Percentiles rank a stretch among this genome's conserved stretches.
Evolutionary conservation across 148 eudicot genomes (phyloP).

Genomic region (Bassia scoparia): DNA sequence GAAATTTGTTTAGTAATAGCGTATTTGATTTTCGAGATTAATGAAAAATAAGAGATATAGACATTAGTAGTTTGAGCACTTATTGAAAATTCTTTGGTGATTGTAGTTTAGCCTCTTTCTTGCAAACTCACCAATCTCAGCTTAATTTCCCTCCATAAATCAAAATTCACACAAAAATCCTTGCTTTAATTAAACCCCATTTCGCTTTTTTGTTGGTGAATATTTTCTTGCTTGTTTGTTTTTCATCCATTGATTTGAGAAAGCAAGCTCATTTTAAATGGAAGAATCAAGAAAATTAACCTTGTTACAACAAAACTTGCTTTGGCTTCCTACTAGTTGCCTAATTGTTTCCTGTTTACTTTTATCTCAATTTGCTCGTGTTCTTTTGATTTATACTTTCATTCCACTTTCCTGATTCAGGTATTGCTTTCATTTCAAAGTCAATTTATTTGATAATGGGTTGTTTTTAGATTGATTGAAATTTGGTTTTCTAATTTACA

Average conservation of each 20-base stretch:
- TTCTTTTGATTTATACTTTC: slow-evolving; percentile 52
- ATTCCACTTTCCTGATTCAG: slow-evolving; percentile 83
- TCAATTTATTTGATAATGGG: background rate
- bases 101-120: background rate
- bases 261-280: slow-evolving; percentile 24
- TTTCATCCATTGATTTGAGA: background rate
- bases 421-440: slow-evolving; percentile 27
- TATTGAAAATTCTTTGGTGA: too few species aligned
- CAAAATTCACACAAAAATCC: background rate
- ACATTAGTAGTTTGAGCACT: too few species aligned
- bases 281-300: slow-evolving; percentile 42
- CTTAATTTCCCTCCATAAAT: background rate
- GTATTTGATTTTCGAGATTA: too few species aligned
- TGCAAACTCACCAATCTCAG: background rate
- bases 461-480: background rate
- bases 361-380: slow-evolving; percentile 67
- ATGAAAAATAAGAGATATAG: too few species aligned
- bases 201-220: background rate
- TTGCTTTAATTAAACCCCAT: background rate
- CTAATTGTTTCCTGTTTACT: slow-evolving; percentile 67
- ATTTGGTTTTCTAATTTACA: background rate
- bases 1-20: too few species aligned
- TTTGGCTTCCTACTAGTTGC: slow-evolving; percentile 86
- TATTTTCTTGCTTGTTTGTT: background rate
- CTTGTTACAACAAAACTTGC: slow-evolving; percentile 58